phyloP scores from a whole-genome alignment of 1,139 yeast genomes.

The Taphrina sp. region DNA sequence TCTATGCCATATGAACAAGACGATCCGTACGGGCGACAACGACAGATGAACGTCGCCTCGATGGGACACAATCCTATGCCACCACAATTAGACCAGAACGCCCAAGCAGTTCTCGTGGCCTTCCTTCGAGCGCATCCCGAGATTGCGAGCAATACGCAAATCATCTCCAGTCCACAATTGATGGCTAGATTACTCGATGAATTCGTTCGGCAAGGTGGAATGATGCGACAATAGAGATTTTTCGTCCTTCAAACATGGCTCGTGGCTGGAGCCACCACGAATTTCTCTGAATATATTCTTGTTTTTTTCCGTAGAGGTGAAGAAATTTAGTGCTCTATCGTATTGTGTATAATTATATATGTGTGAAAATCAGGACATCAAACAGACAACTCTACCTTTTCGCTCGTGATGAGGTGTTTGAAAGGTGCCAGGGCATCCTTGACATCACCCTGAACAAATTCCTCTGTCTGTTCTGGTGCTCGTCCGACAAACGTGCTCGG shows the following conservation, averaged over 20 bases:
- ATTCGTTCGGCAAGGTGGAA: slow-evolving; percentile 17
- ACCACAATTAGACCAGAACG: slow-evolving; percentile 14
- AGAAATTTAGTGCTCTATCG: too few relatives aligned
- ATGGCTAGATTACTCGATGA: slow-evolving; percentile 21
- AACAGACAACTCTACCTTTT: slow-evolving; percentile 62
- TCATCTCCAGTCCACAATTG: slow-evolving; percentile 26
- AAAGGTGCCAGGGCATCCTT: slow-evolving; percentile 75
- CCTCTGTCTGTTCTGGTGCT: slow-evolving; percentile 97
- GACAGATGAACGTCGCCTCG: slow-evolving; percentile 2
- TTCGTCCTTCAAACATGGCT: too few relatives aligned
- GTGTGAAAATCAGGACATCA: too few relatives aligned
- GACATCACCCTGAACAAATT: slow-evolving; percentile 82
- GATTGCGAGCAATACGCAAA: slow-evolving; percentile 16
- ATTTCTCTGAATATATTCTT: too few relatives aligned
- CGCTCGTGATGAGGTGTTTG: slow-evolving; percentile 58
- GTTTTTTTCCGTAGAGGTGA: too few relatives aligned
- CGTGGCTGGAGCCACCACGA: too few relatives aligned
- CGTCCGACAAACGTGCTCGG: slow-evolving; percentile 97
- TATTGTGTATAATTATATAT: too few relatives aligned
- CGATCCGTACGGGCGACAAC: slow-evolving; percentile 15
- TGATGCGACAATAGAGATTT: background rate
- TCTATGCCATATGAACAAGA: slow-evolving; percentile 4
- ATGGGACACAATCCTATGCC: background rate
- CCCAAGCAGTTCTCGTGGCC: slow-evolving; percentile 17
- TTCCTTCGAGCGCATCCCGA: slow-evolving; percentile 28